Conservation (phyloP, 2,329 filamentous ascomycete genomes). For the Sporothrix brunneoviolacea region DNA sequence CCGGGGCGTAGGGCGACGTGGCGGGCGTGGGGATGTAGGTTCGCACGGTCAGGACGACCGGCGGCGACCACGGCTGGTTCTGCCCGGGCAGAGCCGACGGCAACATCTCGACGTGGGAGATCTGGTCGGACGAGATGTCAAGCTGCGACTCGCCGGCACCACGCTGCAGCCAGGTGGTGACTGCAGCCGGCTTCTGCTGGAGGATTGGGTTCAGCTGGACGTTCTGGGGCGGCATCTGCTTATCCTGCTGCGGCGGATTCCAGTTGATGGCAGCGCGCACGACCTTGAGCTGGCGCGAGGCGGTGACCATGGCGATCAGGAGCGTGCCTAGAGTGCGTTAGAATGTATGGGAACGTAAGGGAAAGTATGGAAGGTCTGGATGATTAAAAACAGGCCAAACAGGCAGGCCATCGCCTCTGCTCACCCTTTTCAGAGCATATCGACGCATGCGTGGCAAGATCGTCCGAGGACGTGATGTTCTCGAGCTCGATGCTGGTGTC, state of each 20-base stretch:
- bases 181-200: conserved; percentile 48
- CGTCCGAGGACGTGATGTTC: conserved; percentile 62
- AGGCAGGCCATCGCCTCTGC: no score
- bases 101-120: conserved; percentile 71
- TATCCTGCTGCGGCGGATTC: conserved; percentile 55
- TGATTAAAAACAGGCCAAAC: no score
- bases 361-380: no score
- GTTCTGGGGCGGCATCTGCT: conserved; percentile 40
- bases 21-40: conserved; percentile 45
- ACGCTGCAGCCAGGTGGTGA: conserved; percentile 50
- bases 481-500: conserved; percentile 70
- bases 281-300: conserved; percentile 65
- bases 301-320: conserved; percentile 60
- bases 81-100: conserved; percentile 56
- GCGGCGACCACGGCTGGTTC: conserved; percentile 48
- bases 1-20: conserved; percentile 52
- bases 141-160: conserved; percentile 33
- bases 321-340: conserved; percentile 32
- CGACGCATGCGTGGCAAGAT: conserved; percentile 73
- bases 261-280: conserved; percentile 70
- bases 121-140: conserved; percentile 49
- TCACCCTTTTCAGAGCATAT: conserved; percentile 68
- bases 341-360: background rate
- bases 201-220: conserved; percentile 46
- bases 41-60: conserved; percentile 67